Evolutionary conservation across 108 stramenopile species (phyloP).

Genomic region (Cyclotella cryptica): DNA sequence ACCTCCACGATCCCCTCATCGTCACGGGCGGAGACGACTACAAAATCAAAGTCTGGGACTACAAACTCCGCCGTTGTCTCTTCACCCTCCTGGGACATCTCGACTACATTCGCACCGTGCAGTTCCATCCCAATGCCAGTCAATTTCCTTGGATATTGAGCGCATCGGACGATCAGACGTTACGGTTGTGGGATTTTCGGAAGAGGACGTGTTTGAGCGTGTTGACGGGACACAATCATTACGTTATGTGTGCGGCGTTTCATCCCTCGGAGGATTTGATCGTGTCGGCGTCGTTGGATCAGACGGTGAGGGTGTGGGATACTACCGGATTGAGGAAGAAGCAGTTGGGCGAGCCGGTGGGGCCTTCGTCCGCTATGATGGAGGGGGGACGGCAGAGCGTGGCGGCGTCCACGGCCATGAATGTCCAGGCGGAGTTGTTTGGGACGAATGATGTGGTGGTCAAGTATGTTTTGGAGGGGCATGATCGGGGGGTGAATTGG

Average conservation of each 20-base stretch:
- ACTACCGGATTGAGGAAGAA: conserved; percentile 98
- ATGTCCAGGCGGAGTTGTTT: conserved; percentile 97
- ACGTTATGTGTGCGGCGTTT: conserved; percentile 99
- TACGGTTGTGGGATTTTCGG: conserved; percentile 99
- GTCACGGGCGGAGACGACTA: conserved; percentile 99
- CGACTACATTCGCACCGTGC: conserved; percentile 99
- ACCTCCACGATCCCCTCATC: conserved; percentile 93
- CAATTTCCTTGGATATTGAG: conserved; percentile 97
- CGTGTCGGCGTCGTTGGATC: conserved; percentile 98
- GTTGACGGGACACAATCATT: conserved; percentile 99
- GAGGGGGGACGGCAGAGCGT: conserved; percentile 35
- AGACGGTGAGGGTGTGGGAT: conserved; percentile 99
- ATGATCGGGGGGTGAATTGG: conserved; percentile 99
- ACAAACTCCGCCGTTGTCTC: conserved; percentile 97
- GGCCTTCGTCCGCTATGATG: not conserved
- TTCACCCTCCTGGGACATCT: conserved; percentile 98
- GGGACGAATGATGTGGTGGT: conserved; percentile 99
- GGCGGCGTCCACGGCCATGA: conserved; percentile 76
- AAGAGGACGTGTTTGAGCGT: conserved; percentile 96
- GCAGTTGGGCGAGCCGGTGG: conserved; percentile 64
- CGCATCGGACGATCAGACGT: conserved; percentile 96
- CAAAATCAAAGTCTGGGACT: conserved; percentile 99
- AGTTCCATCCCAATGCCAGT: conserved; percentile 95
- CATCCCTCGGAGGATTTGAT: conserved; percentile 99
- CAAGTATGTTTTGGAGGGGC: conserved; percentile 99